Base-by-base conservation (phyloP, 768 basidiomycete species). In the Boletellus emodensis region DNA sequence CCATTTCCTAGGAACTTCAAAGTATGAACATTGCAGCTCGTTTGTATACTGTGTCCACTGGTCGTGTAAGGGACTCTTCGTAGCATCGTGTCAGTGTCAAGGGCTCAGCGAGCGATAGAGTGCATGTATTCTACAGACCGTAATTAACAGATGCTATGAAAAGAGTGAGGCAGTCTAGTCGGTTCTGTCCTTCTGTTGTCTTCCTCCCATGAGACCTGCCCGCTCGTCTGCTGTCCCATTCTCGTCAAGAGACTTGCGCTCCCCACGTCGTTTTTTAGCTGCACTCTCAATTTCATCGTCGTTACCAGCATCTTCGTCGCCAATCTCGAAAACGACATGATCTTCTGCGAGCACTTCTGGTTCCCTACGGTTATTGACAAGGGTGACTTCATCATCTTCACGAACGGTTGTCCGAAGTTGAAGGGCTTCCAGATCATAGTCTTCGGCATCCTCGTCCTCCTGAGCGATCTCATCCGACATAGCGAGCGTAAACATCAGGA, bases 401-500 rank as follows among this genome's bases (percentile, higher is more conserved):
- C 76, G 72, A 13, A 69, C 67, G 30, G 72, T 66, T 2, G 75
- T 74, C 32, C 84, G 82, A 45, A 61, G 71, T 57, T 84, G 80
- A 47, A 94, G 73, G 13, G 86, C 74, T 59, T 93, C 92, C 24
- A 91, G 74, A 61, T 94, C 92, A 60, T 92, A 94, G 63, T 94
- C 87, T 63, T 96, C 90, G 0, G 91, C 94, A 57, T 94, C 94
- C 60, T 87, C 85, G 62, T 94, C 92, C 61, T 94, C 87, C 71
- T 94, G 93, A 22, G 96, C 92, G 46, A 98, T 71, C 72, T 99
- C 96, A 56, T 97, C 94, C 22, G 91, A 94, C 87, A 97, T 94
- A 33, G 92, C 84, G 54, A 99, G 82, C 66, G 87, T 89, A 57
- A 63, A 76, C 59, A 76, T 71, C 71, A 42, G 68, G 63, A 20